Conservation (phyloP, 192 early-diverging fungal species). For the Coemansia sp. region DNA sequence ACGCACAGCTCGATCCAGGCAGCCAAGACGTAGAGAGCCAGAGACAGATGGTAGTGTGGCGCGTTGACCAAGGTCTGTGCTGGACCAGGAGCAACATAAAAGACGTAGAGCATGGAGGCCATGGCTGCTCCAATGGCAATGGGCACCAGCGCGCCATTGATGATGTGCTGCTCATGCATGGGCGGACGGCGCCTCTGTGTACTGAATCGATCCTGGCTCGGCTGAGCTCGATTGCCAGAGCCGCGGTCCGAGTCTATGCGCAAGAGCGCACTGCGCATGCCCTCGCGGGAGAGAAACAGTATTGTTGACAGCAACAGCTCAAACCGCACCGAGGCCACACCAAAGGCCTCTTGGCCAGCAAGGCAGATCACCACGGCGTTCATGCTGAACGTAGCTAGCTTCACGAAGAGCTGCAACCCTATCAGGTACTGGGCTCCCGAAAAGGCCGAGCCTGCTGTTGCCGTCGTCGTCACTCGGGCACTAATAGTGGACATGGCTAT, state of each 20-base stretch:
- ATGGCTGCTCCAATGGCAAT: slow-evolving; percentile 48
- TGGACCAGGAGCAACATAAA: slow-evolving; percentile 16
- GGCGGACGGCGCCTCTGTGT: slow-evolving; percentile 8
- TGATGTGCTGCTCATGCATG: slow-evolving; percentile 25
- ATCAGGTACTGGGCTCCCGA: slow-evolving; percentile 72
- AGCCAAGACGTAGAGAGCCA: slow-evolving; percentile 67
- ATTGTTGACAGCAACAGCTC: slow-evolving; percentile 88
- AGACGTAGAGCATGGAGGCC: slow-evolving; percentile 56
- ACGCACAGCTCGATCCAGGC: slow-evolving; percentile 76
- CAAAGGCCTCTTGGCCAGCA: slow-evolving; percentile 70
- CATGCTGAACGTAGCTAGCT: slow-evolving; percentile 75
- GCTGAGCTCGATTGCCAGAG: not conserved
- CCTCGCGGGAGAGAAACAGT: slow-evolving; percentile 86
- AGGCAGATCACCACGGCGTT: slow-evolving; percentile 75
- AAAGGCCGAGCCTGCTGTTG: slow-evolving; percentile 48
- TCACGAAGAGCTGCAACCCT: slow-evolving; percentile 69
- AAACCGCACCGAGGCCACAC: slow-evolving; percentile 76
- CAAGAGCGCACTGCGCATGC: slow-evolving; percentile 69
- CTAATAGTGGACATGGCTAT: not conserved
- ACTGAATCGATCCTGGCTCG: not conserved
- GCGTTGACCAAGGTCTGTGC: slow-evolving; percentile 6
- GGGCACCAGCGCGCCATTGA: slow-evolving; percentile 43
- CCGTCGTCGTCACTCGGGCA: not conserved
- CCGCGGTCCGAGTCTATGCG: slow-evolving; percentile 35
- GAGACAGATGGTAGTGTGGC: slow-evolving; percentile 56